Percentiles rank a stretch among this genome's conserved stretches.
phyloP scores from a whole-genome alignment of 208 protist species.

The Phytomonas francai region DNA sequence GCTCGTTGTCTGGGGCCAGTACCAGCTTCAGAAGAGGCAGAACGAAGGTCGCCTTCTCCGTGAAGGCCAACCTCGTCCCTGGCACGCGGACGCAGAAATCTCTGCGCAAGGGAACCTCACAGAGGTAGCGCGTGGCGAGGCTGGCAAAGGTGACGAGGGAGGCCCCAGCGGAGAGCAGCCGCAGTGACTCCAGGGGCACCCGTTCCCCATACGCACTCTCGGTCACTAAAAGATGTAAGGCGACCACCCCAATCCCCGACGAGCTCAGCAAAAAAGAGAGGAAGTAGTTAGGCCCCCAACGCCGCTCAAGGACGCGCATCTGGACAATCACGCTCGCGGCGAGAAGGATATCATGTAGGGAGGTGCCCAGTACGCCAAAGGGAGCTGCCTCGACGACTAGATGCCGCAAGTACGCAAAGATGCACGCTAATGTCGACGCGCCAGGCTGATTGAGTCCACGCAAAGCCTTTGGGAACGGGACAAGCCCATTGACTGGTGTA shows the following conservation, averaged over 20 bases:
- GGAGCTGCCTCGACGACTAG: conserved; percentile 13
- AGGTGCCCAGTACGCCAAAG: conserved; percentile 41
- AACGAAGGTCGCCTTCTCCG: conserved; percentile 26
- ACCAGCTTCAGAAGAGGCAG: conserved; percentile 42
- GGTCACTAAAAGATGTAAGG: conserved; percentile 32
- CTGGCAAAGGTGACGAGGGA: conserved; percentile 40
- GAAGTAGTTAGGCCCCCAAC: conserved; percentile 49
- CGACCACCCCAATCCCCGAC: conserved; percentile 25
- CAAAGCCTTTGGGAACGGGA: background rate
- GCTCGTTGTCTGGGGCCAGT: conserved; percentile 26
- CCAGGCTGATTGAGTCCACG: background rate
- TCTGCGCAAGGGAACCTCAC: conserved; percentile 34
- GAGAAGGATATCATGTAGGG: conserved; percentile 25
- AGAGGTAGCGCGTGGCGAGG: conserved; percentile 27
- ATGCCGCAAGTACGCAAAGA: background rate
- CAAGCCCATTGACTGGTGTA: conserved; percentile 7
- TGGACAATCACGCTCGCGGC: conserved; percentile 27
- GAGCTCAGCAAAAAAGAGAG: conserved; percentile 44
- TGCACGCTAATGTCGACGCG: conserved; percentile 1
- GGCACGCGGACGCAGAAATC: conserved; percentile 22
- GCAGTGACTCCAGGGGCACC: conserved; percentile 35
- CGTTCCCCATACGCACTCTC: conserved; percentile 19
- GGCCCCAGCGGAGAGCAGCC: conserved; percentile 40
- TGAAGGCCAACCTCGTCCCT: conserved; percentile 18
- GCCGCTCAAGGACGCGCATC: conserved; percentile 53